Percentiles rank a stretch among this genome's conserved stretches.
phyloP scores from a whole-genome alignment of 140 eudicot species.

The Senecio squalidus region DNA sequence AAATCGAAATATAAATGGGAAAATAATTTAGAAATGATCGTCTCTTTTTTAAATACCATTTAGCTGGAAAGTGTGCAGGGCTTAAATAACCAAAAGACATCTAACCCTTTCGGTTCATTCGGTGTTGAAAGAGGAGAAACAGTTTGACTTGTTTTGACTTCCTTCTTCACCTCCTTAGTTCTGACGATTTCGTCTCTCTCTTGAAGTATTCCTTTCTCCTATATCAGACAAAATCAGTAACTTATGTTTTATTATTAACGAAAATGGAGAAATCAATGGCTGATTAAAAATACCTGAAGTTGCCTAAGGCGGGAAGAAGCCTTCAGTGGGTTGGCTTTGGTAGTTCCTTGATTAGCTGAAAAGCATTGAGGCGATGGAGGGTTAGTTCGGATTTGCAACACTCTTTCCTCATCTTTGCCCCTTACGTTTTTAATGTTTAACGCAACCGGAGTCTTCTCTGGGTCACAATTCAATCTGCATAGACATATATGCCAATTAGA shows the following conservation, averaged over 20 bases:
- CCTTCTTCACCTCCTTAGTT: slow-evolving; percentile 29
- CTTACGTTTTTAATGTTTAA: slow-evolving; percentile 49
- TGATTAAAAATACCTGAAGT: slow-evolving; percentile 37
- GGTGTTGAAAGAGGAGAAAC: slow-evolving; percentile 14
- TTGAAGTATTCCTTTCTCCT: slow-evolving; percentile 28
- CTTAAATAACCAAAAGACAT: slow-evolving; percentile 87
- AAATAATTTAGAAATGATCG: background rate
- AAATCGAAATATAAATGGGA: background rate
- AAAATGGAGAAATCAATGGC: background rate
- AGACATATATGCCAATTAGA: background rate
- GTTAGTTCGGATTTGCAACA: slow-evolving; percentile 62
- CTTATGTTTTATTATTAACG: background rate
- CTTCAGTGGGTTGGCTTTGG: slow-evolving; percentile 38
- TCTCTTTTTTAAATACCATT: background rate
- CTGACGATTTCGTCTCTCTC: slow-evolving; percentile 17
- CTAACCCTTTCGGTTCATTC: slow-evolving; percentile 62
- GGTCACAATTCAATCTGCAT: slow-evolving; percentile 54
- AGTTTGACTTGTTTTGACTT: slow-evolving; percentile 25
- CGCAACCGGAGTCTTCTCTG: slow-evolving; percentile 53
- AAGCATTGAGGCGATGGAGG: slow-evolving; percentile 40
- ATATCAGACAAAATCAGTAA: background rate
- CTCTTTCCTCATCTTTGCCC: slow-evolving; percentile 29
- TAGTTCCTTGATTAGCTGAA: slow-evolving; percentile 23
- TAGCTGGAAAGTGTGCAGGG: slow-evolving; percentile 89
- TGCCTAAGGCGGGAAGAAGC: slow-evolving; percentile 39